phyloP scores from a whole-genome alignment of 192 early-diverging fungal genomes.

The Entrophospora sp. region DNA sequence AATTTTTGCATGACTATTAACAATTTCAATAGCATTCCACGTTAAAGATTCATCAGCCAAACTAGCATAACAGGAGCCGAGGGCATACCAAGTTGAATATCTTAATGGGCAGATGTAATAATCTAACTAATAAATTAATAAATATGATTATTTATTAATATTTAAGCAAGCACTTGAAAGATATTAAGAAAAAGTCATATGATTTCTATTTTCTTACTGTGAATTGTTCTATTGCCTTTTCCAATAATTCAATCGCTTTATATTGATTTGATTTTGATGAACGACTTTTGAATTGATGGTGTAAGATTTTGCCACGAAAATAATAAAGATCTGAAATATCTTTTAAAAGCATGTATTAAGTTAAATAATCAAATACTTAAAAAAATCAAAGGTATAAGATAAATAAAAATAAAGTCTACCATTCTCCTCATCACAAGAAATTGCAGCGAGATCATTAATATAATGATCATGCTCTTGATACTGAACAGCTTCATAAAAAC shows the following conservation, averaged over 20 bases:
- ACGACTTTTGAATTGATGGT: constrained; percentile 40
- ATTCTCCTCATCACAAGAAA: background rate
- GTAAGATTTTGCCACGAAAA: constrained; percentile 46
- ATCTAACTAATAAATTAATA: constrained; percentile 34
- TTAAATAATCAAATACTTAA: background rate
- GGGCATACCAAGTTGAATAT: constrained; percentile 55
- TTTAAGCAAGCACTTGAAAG: too few species aligned
- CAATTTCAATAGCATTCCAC: constrained; percentile 52
- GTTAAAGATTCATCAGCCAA: constrained; percentile 57
- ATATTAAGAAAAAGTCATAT: too few species aligned
- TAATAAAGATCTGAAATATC: constrained; percentile 35
- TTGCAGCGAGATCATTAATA: background rate
- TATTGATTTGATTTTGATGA: constrained; percentile 34
- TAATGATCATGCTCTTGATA: constrained; percentile 1
- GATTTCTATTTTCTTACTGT: constrained; percentile 37
- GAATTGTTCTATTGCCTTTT: constrained; percentile 47
- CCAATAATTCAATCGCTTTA: constrained; percentile 47
- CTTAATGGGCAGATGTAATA: constrained; percentile 46
- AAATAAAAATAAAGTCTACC: background rate
- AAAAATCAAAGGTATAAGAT: background rate
- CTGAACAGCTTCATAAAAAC: constrained; percentile 5
- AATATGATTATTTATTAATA: too few species aligned
- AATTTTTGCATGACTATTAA: constrained; percentile 38
- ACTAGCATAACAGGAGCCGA: constrained; percentile 46
- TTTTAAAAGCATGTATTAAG: background rate